Evolutionary conservation across 1,284 basidiomycete species (phyloP), one percentile per base, ranked within the genome.

Genomic region (Leccinum proliferum): DNA sequence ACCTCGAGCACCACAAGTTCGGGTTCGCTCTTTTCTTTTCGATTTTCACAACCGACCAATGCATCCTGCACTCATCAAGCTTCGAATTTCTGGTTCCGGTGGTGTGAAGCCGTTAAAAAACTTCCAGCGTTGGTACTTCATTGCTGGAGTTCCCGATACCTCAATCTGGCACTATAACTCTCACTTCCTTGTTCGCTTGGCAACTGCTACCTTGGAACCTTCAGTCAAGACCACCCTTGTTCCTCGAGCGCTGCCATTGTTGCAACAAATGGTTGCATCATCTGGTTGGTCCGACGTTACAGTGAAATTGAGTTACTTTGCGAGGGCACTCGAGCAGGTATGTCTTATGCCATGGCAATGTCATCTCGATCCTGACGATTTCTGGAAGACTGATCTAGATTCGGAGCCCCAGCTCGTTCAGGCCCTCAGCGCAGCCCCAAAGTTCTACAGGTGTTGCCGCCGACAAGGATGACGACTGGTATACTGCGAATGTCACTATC

Each of bases 251-350:
- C 80, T 98, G 59, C 78, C 83, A 5, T 79, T 97, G n/a, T 81
- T 99, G 63, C 88, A 91, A 70, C 82, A 86, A 67, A 88, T 98
- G 68, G 83, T 96, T 32, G 86, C 89, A 2, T 87, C 90, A 1
- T 86, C 84, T 59, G 94, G 94, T 15, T 94, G 97, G 91, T 88
- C 84, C n/a, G 94, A 96, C 70, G 94, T 98, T 14, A 92, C 91
- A 10, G 89, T 98, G 65, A 97, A 98, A 68, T 78, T 98, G 55
- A 87, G 89, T 60, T 97, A 90, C 76, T 97, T 98, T 77, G 85
- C 89, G 62, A 83, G 92, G 55, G 83, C 90, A 1, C 82, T 98
- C 58, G 89, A 92, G 67, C 87, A 89, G 80, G 94, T 93, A 69
- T 67, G 83, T 76, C 10, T 18, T 62, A 55, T 43, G 11, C 41